These are phyloP conservation scores for Luffa acutangula DNA, from an alignment of 306 rosid species.

Conservation along the genomic window DNA sequence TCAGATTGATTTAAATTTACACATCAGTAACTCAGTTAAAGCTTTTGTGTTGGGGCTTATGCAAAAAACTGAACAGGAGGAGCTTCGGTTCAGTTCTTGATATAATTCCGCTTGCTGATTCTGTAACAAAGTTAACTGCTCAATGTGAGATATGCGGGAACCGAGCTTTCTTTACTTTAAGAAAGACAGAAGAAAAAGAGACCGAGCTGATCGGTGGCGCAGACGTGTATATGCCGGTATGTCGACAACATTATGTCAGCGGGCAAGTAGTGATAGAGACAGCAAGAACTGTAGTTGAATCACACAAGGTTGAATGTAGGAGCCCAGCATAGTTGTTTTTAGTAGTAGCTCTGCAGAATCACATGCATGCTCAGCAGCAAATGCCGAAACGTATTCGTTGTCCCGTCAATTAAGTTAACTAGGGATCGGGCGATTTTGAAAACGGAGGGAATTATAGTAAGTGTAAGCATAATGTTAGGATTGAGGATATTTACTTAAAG, in stretches of 20 bases:
- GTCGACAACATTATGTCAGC: too few species aligned
- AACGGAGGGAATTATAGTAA: background rate
- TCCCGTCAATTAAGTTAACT: background rate
- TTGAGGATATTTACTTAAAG: background rate
- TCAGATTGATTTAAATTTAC: background rate
- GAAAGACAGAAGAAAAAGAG: too few species aligned
- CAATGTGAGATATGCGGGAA: too few species aligned
- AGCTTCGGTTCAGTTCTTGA: too few species aligned
- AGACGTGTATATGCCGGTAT: too few species aligned
- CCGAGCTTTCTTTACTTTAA: too few species aligned
- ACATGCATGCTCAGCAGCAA: background rate
- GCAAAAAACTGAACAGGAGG: too few species aligned
- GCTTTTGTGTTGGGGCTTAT: too few species aligned
- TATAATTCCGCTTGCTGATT: too few species aligned
- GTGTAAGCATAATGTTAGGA: background rate
- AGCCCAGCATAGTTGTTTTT: background rate
- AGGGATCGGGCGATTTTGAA: background rate
- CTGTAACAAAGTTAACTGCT: too few species aligned
- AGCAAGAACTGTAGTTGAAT: slow-evolving; percentile 27
- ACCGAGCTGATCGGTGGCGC: too few species aligned
- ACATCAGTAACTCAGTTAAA: background rate
- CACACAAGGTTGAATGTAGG: slow-evolving; percentile 16
- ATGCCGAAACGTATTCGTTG: background rate
- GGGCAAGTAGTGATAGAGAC: slow-evolving; percentile 27
- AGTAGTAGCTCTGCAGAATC: background rate